A percentile compares a stretch with the other conserved stretches of the same genome.
phyloP scores from a whole-genome alignment of 2,329 filamentous ascomycete species.

The Alternaria brassicae region DNA sequence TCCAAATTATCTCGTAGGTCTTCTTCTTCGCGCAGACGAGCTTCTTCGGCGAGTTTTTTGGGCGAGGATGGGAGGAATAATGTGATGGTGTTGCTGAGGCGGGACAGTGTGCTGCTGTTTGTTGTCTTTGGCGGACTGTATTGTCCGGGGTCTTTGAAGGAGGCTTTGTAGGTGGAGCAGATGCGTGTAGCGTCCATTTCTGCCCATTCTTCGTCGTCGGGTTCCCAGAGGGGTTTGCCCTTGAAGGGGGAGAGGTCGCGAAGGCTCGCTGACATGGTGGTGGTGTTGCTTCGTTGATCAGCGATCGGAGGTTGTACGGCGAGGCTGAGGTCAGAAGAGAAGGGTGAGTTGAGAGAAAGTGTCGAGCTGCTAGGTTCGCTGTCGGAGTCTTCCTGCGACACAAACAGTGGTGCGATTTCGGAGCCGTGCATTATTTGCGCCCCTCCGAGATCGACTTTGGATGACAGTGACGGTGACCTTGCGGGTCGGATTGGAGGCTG shows the following conservation, averaged over 20 bases:
- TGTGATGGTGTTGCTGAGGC: conserved; percentile 1
- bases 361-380: background rate
- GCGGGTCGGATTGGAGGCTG: background rate
- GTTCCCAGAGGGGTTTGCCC: conserved; percentile 15
- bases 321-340: background rate
- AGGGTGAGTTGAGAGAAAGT: background rate
- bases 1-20: background rate
- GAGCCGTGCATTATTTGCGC: background rate
- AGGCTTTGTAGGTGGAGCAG: conserved; percentile 13
- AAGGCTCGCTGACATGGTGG: background rate
- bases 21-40: conserved; percentile 1
- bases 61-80: background rate
- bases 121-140: background rate
- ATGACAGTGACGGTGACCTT: background rate
- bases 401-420: background rate
- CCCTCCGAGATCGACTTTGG: background rate
- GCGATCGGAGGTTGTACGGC: background rate
- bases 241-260: conserved; percentile 1
- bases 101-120: background rate
- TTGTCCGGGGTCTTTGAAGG: conserved; percentile 7
- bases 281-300: background rate
- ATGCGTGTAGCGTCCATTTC: conserved; percentile 7
- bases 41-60: background rate
- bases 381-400: background rate
- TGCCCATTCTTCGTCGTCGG: conserved; percentile 20